These are phyloP conservation scores for Prunus padus DNA, from an alignment of 306 rosid species.

Conservation along the genomic window DNA sequence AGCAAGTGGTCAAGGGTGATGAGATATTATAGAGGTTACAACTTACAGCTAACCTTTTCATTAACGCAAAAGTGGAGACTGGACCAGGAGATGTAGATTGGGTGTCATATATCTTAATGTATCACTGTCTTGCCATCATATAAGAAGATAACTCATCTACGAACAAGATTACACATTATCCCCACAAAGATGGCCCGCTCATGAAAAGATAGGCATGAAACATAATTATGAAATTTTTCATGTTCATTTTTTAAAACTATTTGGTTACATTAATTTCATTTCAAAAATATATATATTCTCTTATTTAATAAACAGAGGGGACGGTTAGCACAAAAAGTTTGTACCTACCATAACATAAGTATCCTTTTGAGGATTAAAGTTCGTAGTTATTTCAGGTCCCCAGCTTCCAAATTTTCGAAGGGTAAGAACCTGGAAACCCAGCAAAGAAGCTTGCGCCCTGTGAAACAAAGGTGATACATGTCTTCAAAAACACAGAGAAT, in stretches of 20 bases:
- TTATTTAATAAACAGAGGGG: not conserved
- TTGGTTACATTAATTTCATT: not conserved
- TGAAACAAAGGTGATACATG: slow-evolving; percentile 17
- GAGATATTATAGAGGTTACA: not conserved
- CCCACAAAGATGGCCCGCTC: not conserved
- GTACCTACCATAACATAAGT: slow-evolving; percentile 74
- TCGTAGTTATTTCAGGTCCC: slow-evolving; percentile 80
- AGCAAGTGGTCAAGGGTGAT: not conserved
- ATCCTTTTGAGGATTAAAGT: slow-evolving; percentile 72
- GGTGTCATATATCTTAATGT: not conserved
- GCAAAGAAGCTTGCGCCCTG: slow-evolving; percentile 86
- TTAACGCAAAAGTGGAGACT: not conserved
- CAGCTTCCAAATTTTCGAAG: slow-evolving; percentile 85
- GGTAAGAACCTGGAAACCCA: slow-evolving; percentile 81
- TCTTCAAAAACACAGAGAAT: slow-evolving; percentile 9
- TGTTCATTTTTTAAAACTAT: not conserved
- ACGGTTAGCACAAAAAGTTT: not conserved
- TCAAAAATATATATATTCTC: not conserved
- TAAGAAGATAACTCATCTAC: not conserved
- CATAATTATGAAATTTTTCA: not conserved
- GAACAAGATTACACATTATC: not conserved
- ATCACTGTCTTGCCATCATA: not conserved
- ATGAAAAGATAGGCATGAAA: not conserved
- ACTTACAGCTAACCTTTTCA: not conserved
- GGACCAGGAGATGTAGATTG: not conserved